A percentile compares a stretch with the other conserved stretches of the same genome.
Evolutionary conservation across 2,329 filamentous ascomycete genomes (phyloP).

Genomic region (Ceratocystis destructans): DNA sequence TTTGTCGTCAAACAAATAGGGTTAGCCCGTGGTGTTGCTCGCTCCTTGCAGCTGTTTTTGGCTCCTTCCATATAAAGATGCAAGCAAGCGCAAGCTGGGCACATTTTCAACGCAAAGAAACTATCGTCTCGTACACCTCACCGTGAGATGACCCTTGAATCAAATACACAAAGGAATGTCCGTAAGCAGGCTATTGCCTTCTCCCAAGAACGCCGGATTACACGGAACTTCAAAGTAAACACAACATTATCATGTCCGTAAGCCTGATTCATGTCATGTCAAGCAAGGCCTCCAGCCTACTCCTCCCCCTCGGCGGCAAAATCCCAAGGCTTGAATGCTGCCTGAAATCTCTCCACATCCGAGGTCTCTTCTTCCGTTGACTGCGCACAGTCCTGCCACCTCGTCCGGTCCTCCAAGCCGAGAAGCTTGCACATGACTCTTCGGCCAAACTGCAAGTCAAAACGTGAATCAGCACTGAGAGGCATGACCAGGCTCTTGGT

Average conservation of each 20-base stretch:
- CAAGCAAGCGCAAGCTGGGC: no score
- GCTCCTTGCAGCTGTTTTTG: no score
- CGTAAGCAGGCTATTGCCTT: no score
- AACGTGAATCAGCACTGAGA: conserved; percentile 56
- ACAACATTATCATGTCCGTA: not conserved
- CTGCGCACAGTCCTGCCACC: conserved; percentile 79
- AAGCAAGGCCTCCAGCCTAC: not conserved
- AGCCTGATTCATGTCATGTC: not conserved
- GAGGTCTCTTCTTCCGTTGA: conserved; percentile 60
- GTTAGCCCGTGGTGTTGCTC: not conserved
- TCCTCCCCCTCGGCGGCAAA: conserved; percentile 42
- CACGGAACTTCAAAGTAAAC: no score
- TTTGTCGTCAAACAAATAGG: not conserved
- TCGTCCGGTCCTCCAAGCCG: conserved; percentile 58
- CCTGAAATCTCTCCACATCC: conserved; percentile 67
- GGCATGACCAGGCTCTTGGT: conserved; percentile 57
- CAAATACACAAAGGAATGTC: no score
- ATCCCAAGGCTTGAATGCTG: conserved; percentile 73
- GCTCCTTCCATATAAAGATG: no score
- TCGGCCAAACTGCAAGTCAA: conserved; percentile 83
- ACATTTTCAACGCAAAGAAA: no score
- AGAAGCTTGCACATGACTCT: conserved; percentile 80
- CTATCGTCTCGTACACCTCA: no score
- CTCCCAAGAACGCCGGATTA: no score
- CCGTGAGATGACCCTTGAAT: no score